phyloP scores from a whole-genome alignment of 2,329 filamentous ascomycete genomes.

The Immersiporthe knoxdaviesiana region DNA sequence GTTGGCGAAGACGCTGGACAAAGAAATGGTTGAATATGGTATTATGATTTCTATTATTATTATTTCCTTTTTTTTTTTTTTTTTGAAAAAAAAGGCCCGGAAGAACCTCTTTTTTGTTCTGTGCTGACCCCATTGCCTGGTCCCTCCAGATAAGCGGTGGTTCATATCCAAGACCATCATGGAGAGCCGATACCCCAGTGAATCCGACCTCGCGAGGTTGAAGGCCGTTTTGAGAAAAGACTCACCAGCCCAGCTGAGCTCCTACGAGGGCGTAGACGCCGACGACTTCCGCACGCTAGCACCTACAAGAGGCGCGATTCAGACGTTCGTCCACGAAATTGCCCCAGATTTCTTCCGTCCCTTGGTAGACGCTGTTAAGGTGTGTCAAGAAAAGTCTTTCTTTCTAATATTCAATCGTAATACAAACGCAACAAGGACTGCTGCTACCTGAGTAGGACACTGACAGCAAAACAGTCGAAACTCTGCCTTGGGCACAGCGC shows the following conservation, averaged over 20 bases:
- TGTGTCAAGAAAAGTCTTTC: neutral
- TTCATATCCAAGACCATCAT: constrained; percentile 7
- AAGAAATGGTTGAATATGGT: constrained; percentile 3
- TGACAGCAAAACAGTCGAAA: neutral
- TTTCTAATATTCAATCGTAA: too few relatives aligned
- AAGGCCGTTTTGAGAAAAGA: neutral
- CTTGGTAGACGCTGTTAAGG: neutral
- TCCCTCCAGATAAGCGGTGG: neutral
- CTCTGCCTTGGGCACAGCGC: neutral
- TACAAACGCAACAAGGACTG: neutral
- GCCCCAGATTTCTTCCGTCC: neutral
- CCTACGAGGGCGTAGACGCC: neutral
- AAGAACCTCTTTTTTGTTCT: too few relatives aligned
- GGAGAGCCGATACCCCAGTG: constrained; percentile 1
- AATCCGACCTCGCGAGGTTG: neutral
- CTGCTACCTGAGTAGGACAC: neutral
- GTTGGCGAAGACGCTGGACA: neutral
- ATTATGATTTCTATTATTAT: too few relatives aligned
- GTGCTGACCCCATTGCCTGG: neutral
- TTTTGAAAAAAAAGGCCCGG: neutral
- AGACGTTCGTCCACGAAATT: constrained; percentile 8
- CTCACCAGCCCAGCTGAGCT: neutral
- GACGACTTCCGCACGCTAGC: constrained; percentile 7
- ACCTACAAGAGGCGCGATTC: constrained; percentile 13
- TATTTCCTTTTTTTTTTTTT: too few relatives aligned